Base-by-base conservation (phyloP, 1,139 yeast species). In the Blastobotrys buckinghamii region DNA sequence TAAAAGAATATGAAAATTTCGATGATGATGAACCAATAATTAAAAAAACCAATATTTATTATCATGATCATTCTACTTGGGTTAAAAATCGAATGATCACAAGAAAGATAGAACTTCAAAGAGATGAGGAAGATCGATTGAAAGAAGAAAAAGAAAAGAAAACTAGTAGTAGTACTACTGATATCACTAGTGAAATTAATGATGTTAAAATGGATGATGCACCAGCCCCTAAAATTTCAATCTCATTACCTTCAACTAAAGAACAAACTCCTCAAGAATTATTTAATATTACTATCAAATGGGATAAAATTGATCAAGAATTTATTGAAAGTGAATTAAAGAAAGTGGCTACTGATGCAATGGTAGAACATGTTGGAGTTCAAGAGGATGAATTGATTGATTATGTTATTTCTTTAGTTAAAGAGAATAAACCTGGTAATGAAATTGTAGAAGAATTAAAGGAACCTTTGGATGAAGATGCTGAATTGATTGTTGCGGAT, bases 401-500 rank as follows among this genome's bases (percentile, higher is more conserved):
- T 13, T 66, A 64, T 51, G 55, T 66, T 30, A 44, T 63, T 15
- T 50, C 55, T 16, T 67, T 64, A 38, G 35, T 66, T 17, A 42
- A 50, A 19, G 52, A 54, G 2, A 65, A 59, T 42, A 60, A 62
- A 40, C 41, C 60, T 7, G 59, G 66, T 5, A 49, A 52, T 32
- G 61, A 58, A 12, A 57, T 66, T 34, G 55, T 56, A 7, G 29
- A 57, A 3, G 69, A 66, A 47, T 52, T 66, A 39, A 66, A 61
- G 47, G 58, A 60, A 54, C 62, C 68, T 9, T 54, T 66, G 30
- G 70, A 66, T 39, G 70, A 66, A 42, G 70, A 66, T 52, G 68
- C 70, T 1, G 63, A 56, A 40, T 53, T 55, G 3, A 54, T 65
- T 36, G 57, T 59, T 2, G 51, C 50, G 33, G 59, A 58, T 35